These are phyloP conservation scores for Trichocomaceae sp. DNA, from an alignment of 2,329 filamentous ascomycete genomes.

Conservation along the genomic window DNA sequence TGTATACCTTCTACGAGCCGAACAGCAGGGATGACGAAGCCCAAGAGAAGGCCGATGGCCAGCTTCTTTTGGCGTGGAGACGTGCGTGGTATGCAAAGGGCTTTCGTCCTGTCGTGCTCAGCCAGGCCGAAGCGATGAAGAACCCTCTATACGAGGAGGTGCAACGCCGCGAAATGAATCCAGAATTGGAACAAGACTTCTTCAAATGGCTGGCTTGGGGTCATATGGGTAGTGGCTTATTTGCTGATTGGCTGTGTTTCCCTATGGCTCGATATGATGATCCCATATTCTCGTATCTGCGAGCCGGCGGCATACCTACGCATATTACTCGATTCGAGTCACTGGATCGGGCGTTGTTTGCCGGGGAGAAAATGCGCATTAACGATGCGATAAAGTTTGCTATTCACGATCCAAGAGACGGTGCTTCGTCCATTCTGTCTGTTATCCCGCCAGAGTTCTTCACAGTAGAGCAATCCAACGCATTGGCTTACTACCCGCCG, in stretches of 20 bases:
- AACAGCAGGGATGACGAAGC: constrained; percentile 56
- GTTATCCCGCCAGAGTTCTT: constrained; percentile 56
- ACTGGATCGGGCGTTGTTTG: constrained; percentile 65
- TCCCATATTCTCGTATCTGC: constrained; percentile 62
- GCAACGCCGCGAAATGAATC: constrained; percentile 49
- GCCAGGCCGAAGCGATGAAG: constrained; percentile 70
- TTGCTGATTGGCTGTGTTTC: constrained; percentile 71
- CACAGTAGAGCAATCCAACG: constrained; percentile 57
- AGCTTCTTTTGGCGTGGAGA: constrained; percentile 78
- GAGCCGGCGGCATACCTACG: constrained; percentile 66
- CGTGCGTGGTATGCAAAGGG: constrained; percentile 94
- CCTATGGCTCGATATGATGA: constrained; percentile 78
- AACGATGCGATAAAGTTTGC: constrained; percentile 56
- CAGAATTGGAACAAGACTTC: constrained; percentile 60
- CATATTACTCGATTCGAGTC: constrained; percentile 65
- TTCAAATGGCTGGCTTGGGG: constrained; percentile 91
- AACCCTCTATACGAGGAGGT: constrained; percentile 72
- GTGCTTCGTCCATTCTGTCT: constrained; percentile 57
- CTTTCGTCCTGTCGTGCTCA: constrained; percentile 76
- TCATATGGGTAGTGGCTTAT: constrained; percentile 75
- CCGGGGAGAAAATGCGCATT: constrained; percentile 60
- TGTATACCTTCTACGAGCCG: constrained; percentile 89
- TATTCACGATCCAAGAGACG: constrained; percentile 35
- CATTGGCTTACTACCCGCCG: constrained; percentile 71
- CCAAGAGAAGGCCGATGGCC: constrained; percentile 65